Evolutionary conservation across 1,139 yeast species (phyloP).

Genomic region (Hyphopichia pseudoburtonii): DNA sequence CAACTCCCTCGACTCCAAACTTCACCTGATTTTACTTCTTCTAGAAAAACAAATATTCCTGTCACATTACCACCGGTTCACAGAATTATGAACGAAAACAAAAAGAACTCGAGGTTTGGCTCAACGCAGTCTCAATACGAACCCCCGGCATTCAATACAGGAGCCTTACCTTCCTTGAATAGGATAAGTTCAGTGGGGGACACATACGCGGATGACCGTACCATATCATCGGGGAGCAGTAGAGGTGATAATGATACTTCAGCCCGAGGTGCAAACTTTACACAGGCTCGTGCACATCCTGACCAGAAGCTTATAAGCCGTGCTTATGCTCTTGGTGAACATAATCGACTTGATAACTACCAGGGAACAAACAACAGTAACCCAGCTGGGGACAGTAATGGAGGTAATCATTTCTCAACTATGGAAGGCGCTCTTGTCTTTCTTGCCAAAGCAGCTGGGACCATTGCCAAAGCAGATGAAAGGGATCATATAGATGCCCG

Average conservation of each 20-base stretch:
- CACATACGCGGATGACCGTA: too few relatives aligned
- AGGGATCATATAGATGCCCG: conserved; percentile 68
- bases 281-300: too few relatives aligned
- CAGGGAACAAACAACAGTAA: not conserved
- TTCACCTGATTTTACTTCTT: not conserved
- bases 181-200: too few relatives aligned
- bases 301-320: not conserved
- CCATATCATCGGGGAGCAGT: too few relatives aligned
- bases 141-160: not conserved
- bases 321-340: not conserved
- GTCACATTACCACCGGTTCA: conserved; percentile 1
- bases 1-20: not conserved
- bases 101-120: not conserved
- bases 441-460: conserved; percentile 75
- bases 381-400: conserved; percentile 5
- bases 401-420: conserved; percentile 37
- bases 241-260: too few relatives aligned
- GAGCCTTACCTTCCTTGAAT: not conserved
- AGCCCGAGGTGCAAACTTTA: too few relatives aligned
- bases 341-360: conserved; percentile 1
- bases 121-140: not conserved
- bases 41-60: too few relatives aligned
- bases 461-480: conserved; percentile 65
- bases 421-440: conserved; percentile 69
- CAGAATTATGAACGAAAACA: not conserved